Conservation (phyloP, 2,329 filamentous ascomycete species). For the Neonectria coccinea region DNA sequence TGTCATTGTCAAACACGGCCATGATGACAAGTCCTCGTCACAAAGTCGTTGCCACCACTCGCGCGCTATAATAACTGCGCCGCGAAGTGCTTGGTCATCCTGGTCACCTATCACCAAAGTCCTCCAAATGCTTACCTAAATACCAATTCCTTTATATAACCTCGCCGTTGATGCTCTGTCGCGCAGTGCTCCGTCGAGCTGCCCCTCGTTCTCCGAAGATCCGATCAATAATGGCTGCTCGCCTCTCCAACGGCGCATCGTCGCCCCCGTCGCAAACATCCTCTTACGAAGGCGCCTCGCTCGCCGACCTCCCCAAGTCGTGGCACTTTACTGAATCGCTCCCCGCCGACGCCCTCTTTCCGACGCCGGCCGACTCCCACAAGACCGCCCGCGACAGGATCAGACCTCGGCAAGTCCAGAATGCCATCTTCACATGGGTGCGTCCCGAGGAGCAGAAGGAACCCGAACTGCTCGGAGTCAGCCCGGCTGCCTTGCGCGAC, state of each 20-base stretch:
- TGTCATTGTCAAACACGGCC: constrained; percentile 40
- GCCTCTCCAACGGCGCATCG: constrained; percentile 47
- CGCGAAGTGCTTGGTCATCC: constrained; percentile 17
- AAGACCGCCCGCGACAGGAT: constrained; percentile 81
- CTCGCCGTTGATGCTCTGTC: constrained; percentile 51
- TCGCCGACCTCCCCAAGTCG: constrained; percentile 71
- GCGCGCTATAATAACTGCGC: constrained; percentile 16
- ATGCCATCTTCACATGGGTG: constrained; percentile 91
- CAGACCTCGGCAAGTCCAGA: constrained; percentile 83
- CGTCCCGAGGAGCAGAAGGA: constrained; percentile 79
- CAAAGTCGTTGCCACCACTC: constrained; percentile 14
- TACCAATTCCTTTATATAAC: constrained; percentile 12
- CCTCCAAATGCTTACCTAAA: constrained; percentile 33
- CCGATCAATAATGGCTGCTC: constrained; percentile 49
- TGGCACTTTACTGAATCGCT: constrained; percentile 75
- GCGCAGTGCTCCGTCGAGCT: constrained; percentile 48
- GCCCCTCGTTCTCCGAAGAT: constrained; percentile 45
- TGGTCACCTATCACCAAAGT: constrained; percentile 15
- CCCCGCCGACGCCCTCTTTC: constrained; percentile 81
- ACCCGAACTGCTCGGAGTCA: constrained; percentile 85
- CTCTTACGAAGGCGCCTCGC: constrained; percentile 49
- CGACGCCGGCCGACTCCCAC: constrained; percentile 85
- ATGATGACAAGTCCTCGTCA: constrained; percentile 23
- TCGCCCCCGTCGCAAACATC: constrained; percentile 19
- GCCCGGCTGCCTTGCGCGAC: constrained; percentile 80